phyloP scores from a whole-genome alignment of 352 stramenopile species.

The Phytopythium sindhum region DNA sequence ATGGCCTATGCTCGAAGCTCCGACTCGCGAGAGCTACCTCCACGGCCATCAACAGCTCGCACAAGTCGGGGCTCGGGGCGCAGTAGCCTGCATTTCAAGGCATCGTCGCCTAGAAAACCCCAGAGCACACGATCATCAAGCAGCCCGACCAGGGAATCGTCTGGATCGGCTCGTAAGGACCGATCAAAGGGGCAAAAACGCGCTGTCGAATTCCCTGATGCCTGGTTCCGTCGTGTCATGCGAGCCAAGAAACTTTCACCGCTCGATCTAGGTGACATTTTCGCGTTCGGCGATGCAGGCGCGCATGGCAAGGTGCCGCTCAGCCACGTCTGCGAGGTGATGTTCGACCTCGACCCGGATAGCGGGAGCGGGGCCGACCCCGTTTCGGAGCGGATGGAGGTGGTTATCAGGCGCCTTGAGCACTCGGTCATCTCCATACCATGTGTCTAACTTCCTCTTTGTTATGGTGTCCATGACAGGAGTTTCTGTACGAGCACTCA shows the following conservation, averaged over 20 bases:
- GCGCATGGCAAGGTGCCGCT: slow-evolving; percentile 38
- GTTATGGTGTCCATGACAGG: slow-evolving; percentile 13
- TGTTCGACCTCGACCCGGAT: slow-evolving; percentile 48
- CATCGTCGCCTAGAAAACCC: background rate
- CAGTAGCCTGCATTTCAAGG: background rate
- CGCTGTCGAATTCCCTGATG: slow-evolving; percentile 27
- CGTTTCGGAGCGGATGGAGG: slow-evolving; percentile 55
- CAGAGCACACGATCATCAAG: background rate
- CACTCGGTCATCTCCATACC: background rate
- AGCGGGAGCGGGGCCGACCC: slow-evolving; percentile 24
- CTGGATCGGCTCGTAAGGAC: background rate
- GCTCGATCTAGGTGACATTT: slow-evolving; percentile 51
- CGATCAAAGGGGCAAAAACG: background rate
- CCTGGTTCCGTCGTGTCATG: slow-evolving; percentile 59
- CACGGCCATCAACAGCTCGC: slow-evolving; percentile 17
- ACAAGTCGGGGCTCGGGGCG: slow-evolving; percentile 7
- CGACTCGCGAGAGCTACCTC: background rate
- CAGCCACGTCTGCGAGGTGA: slow-evolving; percentile 46
- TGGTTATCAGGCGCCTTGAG: slow-evolving; percentile 1
- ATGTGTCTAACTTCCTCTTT: background rate
- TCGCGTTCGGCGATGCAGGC: slow-evolving; percentile 39
- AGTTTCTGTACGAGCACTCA: slow-evolving; percentile 54
- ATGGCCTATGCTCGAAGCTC: slow-evolving; percentile 2
- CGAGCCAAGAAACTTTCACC: slow-evolving; percentile 36
- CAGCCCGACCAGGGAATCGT: background rate